Evolutionary conservation across 176 grass and related monocot species (phyloP).

Genomic region (Elymus sibiricus): DNA sequence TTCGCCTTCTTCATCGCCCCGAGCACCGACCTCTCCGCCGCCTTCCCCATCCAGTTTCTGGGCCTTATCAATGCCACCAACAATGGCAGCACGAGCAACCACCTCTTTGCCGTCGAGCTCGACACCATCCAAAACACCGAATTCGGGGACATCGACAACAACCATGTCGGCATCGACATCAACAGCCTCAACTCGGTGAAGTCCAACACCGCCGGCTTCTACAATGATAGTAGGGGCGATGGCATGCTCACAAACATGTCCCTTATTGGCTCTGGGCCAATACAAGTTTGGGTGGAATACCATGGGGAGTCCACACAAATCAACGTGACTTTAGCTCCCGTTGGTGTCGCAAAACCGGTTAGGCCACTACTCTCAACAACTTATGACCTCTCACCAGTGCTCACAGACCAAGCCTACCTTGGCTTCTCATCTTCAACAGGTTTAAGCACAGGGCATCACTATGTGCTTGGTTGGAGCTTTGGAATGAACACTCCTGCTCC

Average conservation of each 20-base stretch:
- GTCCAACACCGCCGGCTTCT: not conserved
- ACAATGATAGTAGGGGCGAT: not conserved
- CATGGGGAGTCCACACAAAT: not conserved
- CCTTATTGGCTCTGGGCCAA: not conserved
- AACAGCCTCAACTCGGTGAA: not conserved
- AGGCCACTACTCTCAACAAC: not conserved
- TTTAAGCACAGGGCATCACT: slow-evolving; percentile 17
- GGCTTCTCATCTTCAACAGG: slow-evolving; percentile 43
- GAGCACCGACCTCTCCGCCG: not conserved
- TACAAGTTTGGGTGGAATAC: slow-evolving; percentile 24
- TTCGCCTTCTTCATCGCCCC: slow-evolving; percentile 29
- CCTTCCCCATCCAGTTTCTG: slow-evolving; percentile 4
- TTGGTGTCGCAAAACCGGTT: not conserved
- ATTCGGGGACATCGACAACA: slow-evolving; percentile 37
- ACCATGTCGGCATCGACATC: slow-evolving; percentile 47
- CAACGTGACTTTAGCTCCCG: slow-evolving; percentile 1
- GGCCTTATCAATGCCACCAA: slow-evolving; percentile 5
- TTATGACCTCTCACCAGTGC: not conserved
- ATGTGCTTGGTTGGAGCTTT: slow-evolving; percentile 30
- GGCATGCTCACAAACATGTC: not conserved
- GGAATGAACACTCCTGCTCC: slow-evolving; percentile 17
- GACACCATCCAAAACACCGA: slow-evolving; percentile 29
- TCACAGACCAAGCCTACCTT: slow-evolving; percentile 17
- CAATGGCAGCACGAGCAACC: not conserved
- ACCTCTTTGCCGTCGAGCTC: slow-evolving; percentile 16